These are phyloP conservation scores for Hymenoscyphus fructigenus DNA, from an alignment of 2,329 filamentous ascomycete genomes.

Conservation along the genomic window DNA sequence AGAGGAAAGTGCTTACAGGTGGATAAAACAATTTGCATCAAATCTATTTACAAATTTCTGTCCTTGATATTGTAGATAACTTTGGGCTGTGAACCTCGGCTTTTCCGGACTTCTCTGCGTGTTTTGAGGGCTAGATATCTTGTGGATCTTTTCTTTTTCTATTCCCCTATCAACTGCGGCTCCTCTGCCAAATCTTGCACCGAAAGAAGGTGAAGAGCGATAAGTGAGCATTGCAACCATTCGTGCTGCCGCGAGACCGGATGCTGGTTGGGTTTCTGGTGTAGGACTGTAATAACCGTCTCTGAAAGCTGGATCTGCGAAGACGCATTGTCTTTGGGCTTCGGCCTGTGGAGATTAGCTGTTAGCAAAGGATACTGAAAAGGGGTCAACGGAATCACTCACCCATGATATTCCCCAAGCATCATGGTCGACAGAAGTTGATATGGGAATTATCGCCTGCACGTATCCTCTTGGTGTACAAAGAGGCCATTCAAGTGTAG, in stretches of 20 bases:
- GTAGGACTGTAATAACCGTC: constrained; percentile 38
- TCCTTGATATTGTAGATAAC: constrained; percentile 41
- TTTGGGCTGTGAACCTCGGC: constrained; percentile 38
- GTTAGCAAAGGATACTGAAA: too few species aligned
- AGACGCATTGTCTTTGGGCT: constrained; percentile 52
- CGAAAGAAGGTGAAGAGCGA: constrained; percentile 39
- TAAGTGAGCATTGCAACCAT: constrained; percentile 44
- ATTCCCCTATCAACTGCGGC: constrained; percentile 36
- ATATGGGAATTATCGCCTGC: constrained; percentile 52
- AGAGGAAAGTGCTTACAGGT: constrained; percentile 24
- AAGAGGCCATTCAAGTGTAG: constrained; percentile 56
- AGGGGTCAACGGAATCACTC: too few species aligned
- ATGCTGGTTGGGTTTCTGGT: constrained; percentile 37
- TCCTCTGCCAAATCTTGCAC: constrained; percentile 38
- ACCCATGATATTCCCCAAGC: constrained; percentile 60
- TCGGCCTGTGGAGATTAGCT: constrained; percentile 37
- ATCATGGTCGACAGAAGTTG: constrained; percentile 54
- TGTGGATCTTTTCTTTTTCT: constrained; percentile 44
- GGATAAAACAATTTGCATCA: constrained; percentile 42
- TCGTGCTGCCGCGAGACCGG: constrained; percentile 39
- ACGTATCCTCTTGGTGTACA: constrained; percentile 51
- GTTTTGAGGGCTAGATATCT: too few species aligned
- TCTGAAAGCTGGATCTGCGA: constrained; percentile 36
- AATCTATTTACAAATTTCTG: constrained; percentile 41
- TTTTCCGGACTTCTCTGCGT: neutral